Evolutionary conservation across 768 basidiomycete species (phyloP), one percentile per base, ranked within the genome.

Genomic region (Leccinum pellstonianum): DNA sequence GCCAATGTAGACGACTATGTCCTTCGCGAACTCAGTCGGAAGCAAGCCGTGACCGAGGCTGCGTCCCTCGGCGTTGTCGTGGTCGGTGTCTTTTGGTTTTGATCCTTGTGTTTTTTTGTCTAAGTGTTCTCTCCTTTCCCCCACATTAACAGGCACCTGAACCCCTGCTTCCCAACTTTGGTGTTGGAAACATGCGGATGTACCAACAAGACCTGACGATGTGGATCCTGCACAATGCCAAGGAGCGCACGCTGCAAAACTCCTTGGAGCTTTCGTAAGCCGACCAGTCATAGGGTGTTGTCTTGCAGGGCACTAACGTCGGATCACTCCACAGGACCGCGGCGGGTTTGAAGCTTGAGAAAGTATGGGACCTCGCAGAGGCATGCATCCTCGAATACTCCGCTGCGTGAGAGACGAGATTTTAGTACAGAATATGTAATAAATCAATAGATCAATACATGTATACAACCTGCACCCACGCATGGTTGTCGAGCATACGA

Each of bases 111-210:
- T 25, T 15, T 31, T 12, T 29, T 1, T 19, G 31, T 56, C 56
- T 5, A 17, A 59, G 3, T 4, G 11, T 55, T 46, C 5, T 31
- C 7, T 25, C 15, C 48, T 11, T 12, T n/a, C 6, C 15, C 4
- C 21, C 6, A 19, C 25, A 8, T 53, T 33, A 17, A 33, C 63
- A 76, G 73, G 75, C 76, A 2, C 75, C 75, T 29, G 66, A 70
- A 48, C 76, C 73, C 8, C 41, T 76, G 31, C 64, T 74, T 23
- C 60, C 70, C 4, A 77, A 74, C 64, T 75, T 68, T 54, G 75
- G 76, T 15, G 66, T 64, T 9, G 74, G 74, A 3, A 66, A 63
- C 37, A 62, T 68, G 19, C 67, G 68, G 1, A 58, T 68, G 58
- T 71, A 77, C 58, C 57, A 72, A 31, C 64, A 64, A 37, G 76